Evolutionary conservation across 345 rosid genomes (phyloP).

Genomic region (Anastatica hierochuntica): DNA sequence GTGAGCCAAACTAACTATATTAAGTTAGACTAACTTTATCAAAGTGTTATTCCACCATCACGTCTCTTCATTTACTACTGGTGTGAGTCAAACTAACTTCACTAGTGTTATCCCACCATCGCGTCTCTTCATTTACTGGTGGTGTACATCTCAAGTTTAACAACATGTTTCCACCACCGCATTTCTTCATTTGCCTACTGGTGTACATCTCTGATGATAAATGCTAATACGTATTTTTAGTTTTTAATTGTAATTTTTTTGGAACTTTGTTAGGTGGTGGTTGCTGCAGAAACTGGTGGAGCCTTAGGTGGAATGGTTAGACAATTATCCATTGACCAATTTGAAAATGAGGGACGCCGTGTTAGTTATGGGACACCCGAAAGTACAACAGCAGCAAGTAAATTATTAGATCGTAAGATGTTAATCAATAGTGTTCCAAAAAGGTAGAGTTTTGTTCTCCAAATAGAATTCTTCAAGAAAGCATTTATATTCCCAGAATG

Average conservation of each 20-base stretch:
- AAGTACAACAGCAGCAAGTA: conserved; percentile 93
- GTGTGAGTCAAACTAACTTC: no score
- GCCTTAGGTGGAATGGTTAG: conserved; percentile 98
- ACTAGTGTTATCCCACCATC: no score
- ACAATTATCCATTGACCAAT: conserved; percentile 90
- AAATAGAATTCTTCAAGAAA: neutral
- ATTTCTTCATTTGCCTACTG: neutral
- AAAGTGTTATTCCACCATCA: no score
- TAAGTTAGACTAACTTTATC: no score
- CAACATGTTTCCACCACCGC: conserved; percentile 1
- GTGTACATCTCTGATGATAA: neutral
- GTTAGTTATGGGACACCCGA: conserved; percentile 93
- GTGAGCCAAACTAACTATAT: conserved; percentile 39
- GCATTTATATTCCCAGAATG: neutral
- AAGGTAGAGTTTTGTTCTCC: conserved; percentile 40
- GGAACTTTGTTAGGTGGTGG: conserved; percentile 59
- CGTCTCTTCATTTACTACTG: no score
- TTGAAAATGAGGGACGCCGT: conserved; percentile 96
- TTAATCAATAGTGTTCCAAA: conserved; percentile 88
- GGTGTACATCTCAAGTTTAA: neutral
- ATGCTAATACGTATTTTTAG: neutral
- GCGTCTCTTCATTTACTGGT: no score
- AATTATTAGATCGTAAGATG: conserved; percentile 92
- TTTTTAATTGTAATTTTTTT: neutral
- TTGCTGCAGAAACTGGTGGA: conserved; percentile 95